phyloP scores from a whole-genome alignment of 805 yeast genomes.

The Wickerhamomyces kurtzmanii region DNA sequence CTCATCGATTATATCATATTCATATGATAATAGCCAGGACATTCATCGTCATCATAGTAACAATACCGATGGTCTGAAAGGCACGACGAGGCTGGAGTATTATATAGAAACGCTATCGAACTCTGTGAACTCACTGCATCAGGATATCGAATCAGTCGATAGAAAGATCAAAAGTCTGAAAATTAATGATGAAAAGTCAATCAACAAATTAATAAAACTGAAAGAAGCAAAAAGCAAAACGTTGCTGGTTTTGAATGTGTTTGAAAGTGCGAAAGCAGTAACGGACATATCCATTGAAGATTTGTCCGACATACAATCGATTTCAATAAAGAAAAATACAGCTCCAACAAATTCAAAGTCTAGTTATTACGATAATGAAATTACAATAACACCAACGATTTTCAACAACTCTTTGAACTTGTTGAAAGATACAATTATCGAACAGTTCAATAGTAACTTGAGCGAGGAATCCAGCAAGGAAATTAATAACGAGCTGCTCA shows the following conservation, averaged over 20 bases:
- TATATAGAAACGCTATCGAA: constrained; percentile 52
- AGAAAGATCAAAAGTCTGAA: constrained; percentile 15
- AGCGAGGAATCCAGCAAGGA: constrained; percentile 17
- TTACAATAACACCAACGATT: constrained; percentile 20
- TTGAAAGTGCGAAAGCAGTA: constrained; percentile 33
- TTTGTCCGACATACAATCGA: constrained; percentile 1
- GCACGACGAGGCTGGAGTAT: constrained; percentile 54
- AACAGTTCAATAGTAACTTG: constrained; percentile 22
- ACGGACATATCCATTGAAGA: constrained; percentile 17
- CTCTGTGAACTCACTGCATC: constrained; percentile 45
- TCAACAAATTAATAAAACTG: constrained; percentile 31
- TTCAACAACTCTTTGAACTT: constrained; percentile 29
- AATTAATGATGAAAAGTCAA: constrained; percentile 12
- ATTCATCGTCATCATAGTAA: constrained; percentile 9
- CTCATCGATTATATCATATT: constrained; percentile 37
- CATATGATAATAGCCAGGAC: constrained; percentile 15
- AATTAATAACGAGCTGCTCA: constrained; percentile 24
- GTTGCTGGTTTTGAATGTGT: constrained; percentile 31
- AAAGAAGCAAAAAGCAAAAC: constrained; percentile 36
- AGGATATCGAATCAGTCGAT: constrained; percentile 29
- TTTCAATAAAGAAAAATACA: constrained; percentile 1
- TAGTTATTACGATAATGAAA: constrained; percentile 1
- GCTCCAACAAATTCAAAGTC: constrained; percentile 13
- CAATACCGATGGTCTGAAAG: constrained; percentile 18
- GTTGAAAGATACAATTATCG: constrained; percentile 33